phyloP scores from a whole-genome alignment of 2,329 filamentous ascomycete genomes.

The Colletotrichum sp. region DNA sequence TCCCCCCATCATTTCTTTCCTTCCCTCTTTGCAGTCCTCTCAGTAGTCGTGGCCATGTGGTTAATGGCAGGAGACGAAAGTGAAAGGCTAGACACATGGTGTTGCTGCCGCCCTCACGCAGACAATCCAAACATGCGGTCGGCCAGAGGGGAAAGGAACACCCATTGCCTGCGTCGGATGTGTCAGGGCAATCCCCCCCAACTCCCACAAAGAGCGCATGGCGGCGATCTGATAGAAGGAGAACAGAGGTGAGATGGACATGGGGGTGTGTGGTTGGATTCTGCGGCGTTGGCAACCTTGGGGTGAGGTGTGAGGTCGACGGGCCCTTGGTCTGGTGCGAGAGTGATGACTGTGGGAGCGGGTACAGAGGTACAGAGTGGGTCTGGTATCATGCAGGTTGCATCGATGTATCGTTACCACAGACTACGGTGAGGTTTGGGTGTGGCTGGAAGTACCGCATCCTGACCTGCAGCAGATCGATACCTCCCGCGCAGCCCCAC shows the following conservation, averaged over 20 bases:
- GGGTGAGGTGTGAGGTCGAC: slow-evolving; percentile 19
- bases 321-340: slow-evolving; percentile 12
- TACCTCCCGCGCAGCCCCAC: slow-evolving; percentile 16
- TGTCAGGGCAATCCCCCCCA: background rate
- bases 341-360: slow-evolving; percentile 20
- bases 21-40: background rate
- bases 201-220: background rate
- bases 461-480: background rate
- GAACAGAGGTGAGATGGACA: slow-evolving; percentile 12
- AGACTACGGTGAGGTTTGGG: background rate
- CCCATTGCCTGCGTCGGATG: background rate
- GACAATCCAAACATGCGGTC: background rate
- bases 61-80: background rate
- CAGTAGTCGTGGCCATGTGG: background rate
- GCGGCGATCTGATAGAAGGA: slow-evolving; percentile 18
- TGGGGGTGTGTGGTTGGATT: slow-evolving; percentile 18
- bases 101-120: background rate
- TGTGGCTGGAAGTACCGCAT: background rate
- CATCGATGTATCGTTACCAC: slow-evolving; percentile 3
- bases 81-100: background rate
- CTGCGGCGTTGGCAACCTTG: slow-evolving; percentile 18
- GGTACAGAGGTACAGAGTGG: slow-evolving; percentile 17
- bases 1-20: background rate
- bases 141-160: background rate
- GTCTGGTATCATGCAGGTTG: slow-evolving; percentile 17